Conservation (phyloP, 2,329 filamentous ascomycete genomes). For the Colletotrichum somersetense region DNA sequence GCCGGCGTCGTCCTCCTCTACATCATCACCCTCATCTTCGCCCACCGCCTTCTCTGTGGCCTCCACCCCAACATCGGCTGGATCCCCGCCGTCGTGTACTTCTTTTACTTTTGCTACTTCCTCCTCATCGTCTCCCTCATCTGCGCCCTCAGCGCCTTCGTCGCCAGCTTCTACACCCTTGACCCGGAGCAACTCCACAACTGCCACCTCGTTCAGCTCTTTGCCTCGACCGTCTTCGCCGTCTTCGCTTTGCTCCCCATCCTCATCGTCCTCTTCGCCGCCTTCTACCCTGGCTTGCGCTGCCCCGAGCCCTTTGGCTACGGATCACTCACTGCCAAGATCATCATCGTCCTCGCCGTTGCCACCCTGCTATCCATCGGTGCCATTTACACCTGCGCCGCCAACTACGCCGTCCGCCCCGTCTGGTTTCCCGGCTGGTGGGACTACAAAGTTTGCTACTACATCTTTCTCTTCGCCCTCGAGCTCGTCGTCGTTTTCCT, state of each 20-base stretch:
- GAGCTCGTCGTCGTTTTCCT: slow-evolving; percentile 78
- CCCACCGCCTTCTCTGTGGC: slow-evolving; percentile 80
- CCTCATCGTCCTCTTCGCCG: slow-evolving; percentile 61
- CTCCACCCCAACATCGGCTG: slow-evolving; percentile 80
- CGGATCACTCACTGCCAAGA: slow-evolving; percentile 76
- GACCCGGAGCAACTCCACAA: slow-evolving; percentile 60
- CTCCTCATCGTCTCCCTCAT: slow-evolving; percentile 71
- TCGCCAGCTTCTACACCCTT: slow-evolving; percentile 77
- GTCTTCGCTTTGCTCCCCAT: slow-evolving; percentile 74
- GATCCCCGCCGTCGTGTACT: slow-evolving; percentile 63
- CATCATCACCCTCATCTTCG: slow-evolving; percentile 81
- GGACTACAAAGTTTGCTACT: slow-evolving; percentile 79
- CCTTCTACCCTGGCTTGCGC: slow-evolving; percentile 54
- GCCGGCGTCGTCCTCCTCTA: slow-evolving; percentile 82
- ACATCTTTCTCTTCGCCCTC: slow-evolving; percentile 81
- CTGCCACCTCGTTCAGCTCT: slow-evolving; percentile 75
- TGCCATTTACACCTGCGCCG: slow-evolving; percentile 76
- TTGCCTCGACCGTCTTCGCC: slow-evolving; percentile 73
- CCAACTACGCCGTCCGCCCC: slow-evolving; percentile 65
- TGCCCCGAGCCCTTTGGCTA: slow-evolving; percentile 66
- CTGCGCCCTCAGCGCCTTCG: slow-evolving; percentile 73
- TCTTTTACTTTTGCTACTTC: slow-evolving; percentile 70
- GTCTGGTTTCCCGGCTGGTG: slow-evolving; percentile 72
- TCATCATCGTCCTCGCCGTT: slow-evolving; percentile 72
- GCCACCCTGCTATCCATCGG: slow-evolving; percentile 74